Conservation (phyloP, 306 rosid genomes). For the Crataegus laevigata region DNA sequence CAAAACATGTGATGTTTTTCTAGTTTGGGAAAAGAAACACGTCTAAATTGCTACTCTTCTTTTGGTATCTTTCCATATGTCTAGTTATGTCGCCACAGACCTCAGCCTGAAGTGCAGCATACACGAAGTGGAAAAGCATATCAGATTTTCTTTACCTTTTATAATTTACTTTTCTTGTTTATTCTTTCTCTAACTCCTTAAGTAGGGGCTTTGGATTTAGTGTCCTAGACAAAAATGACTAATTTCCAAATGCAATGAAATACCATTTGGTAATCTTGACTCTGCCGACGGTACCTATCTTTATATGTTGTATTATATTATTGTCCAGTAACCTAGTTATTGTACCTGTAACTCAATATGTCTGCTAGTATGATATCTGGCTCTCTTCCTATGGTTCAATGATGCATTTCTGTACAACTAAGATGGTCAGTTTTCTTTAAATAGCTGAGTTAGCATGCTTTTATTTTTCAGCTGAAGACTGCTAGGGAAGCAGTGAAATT, state of each 20-base stretch:
- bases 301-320: not conserved
- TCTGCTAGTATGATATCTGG: not conserved
- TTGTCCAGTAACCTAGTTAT: not conserved
- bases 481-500: conserved; percentile 58
- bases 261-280: not conserved
- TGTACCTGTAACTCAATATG: not conserved
- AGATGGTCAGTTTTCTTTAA: not conserved
- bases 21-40: not conserved
- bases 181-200: not conserved
- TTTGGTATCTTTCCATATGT: too few species aligned
- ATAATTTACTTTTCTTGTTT: not conserved
- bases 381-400: not conserved
- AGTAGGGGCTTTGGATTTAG: not conserved
- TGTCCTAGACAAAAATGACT: not conserved
- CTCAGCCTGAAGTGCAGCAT: not conserved
- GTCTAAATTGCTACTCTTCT: too few species aligned
- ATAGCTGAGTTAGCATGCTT: conserved; percentile 1
- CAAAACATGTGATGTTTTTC: not conserved
- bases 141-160: not conserved
- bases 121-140: not conserved
- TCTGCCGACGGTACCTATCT: not conserved
- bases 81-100: not conserved
- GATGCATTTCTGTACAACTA: conserved; percentile 4
- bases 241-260: not conserved
- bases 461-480: conserved; percentile 54